Percentiles rank a stretch among this genome's conserved stretches.
These are phyloP conservation scores for Elongisporangium anandrum DNA, from an alignment of 352 stramenopile species.

Conservation along the genomic window DNA sequence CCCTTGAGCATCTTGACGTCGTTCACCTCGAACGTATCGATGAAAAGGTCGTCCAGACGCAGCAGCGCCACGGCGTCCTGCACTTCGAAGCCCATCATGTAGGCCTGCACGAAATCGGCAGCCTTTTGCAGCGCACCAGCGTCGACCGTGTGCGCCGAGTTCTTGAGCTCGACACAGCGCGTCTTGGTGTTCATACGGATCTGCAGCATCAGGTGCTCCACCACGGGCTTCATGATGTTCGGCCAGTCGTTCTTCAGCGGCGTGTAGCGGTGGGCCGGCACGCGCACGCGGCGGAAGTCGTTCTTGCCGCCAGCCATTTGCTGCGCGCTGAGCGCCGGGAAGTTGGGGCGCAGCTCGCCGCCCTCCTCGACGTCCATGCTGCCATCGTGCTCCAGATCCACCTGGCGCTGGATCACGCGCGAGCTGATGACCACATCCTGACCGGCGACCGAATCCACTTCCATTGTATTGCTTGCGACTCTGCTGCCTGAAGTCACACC, in stretches of 20 bases:
- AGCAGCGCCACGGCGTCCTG: slow-evolving; percentile 96
- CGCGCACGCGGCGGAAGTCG: slow-evolving; percentile 95
- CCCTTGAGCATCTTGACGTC: slow-evolving; percentile 97
- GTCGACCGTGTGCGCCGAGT: slow-evolving; percentile 93
- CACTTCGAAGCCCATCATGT: slow-evolving; percentile 99
- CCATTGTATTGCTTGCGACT: slow-evolving; percentile 26
- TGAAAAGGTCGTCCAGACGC: slow-evolving; percentile 98
- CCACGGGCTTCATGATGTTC: slow-evolving; percentile 97
- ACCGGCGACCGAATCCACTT: slow-evolving; percentile 61
- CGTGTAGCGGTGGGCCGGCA: slow-evolving; percentile 96
- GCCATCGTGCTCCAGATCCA: slow-evolving; percentile 41
- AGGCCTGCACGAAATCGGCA: slow-evolving; percentile 97
- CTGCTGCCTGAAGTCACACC: slow-evolving; percentile 1
- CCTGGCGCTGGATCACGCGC: slow-evolving; percentile 42
- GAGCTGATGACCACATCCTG: slow-evolving; percentile 59
- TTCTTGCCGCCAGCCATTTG: slow-evolving; percentile 82
- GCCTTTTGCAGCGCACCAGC: slow-evolving; percentile 95
- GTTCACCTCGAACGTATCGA: slow-evolving; percentile 98
- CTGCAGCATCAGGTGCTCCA: slow-evolving; percentile 97
- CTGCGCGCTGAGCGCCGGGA: slow-evolving; percentile 77
- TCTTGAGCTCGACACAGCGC: slow-evolving; percentile 97
- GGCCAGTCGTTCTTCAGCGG: slow-evolving; percentile 99
- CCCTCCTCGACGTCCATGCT: slow-evolving; percentile 60
- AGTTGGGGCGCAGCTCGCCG: slow-evolving; percentile 45
- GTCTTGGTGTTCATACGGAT: slow-evolving; percentile 99